Percentiles rank a stretch among this genome's conserved stretches.
These are phyloP conservation scores for Podospora pseudocomata DNA, from an alignment of 495 filamentous ascomycete genomes.

Conservation along the genomic window DNA sequence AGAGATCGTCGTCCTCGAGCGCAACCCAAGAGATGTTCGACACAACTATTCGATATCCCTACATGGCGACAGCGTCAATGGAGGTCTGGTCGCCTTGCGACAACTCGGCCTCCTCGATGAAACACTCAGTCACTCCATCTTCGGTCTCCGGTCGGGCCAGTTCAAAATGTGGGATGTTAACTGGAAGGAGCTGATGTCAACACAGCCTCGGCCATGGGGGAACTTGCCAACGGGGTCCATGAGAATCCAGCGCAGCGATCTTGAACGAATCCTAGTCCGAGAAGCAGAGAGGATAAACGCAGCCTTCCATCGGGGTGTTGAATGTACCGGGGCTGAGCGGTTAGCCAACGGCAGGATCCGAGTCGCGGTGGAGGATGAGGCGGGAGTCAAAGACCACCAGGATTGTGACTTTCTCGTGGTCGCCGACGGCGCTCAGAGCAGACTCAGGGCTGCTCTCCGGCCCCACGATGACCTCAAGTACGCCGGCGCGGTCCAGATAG, in stretches of 20 bases:
- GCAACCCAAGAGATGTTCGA: conserved; percentile 23
- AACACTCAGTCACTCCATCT: conserved; percentile 14
- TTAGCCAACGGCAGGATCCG: conserved; percentile 13
- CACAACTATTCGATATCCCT: conserved; percentile 39
- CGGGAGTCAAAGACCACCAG: conserved; percentile 13
- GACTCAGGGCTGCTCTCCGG: conserved; percentile 33
- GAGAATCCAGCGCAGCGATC: conserved; percentile 25
- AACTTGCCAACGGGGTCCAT: conserved; percentile 22
- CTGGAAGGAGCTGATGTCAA: conserved; percentile 25
- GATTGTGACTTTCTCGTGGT: conserved; percentile 40
- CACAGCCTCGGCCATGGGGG: conserved; percentile 15
- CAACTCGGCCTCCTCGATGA: conserved; percentile 28
- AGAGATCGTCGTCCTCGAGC: conserved; percentile 34
- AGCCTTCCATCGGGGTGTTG: conserved; percentile 26
- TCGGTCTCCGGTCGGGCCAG: conserved; percentile 16
- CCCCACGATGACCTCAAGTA: conserved; percentile 35
- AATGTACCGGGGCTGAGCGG: conserved; percentile 19
- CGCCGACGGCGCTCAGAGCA: conserved; percentile 40
- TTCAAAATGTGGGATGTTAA: conserved; percentile 30
- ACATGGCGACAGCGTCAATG: conserved; percentile 24
- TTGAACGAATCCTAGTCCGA: conserved; percentile 27
- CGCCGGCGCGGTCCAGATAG: conserved; percentile 32
- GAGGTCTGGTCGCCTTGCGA: conserved; percentile 24
- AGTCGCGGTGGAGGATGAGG: conserved; percentile 16
- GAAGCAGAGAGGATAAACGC: conserved; percentile 15